Conservation (phyloP, 306 rosid species). For the cucumber (Cucumis sativus) region Cucumber_9930_V3 NC_026655.2:25325501-25326000, state of each 20-base stretch:
- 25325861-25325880: constrained; percentile 97
- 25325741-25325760: constrained; percentile 2
- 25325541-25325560: background rate
- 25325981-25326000: background rate
- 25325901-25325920: constrained; percentile 78
- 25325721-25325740: constrained; percentile 65
- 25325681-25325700: constrained; percentile 82
- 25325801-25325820: constrained; percentile 34
- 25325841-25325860: constrained; percentile 98
- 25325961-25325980: background rate
- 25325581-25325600: background rate
- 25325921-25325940: constrained; percentile 96
- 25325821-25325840: constrained; percentile 90
- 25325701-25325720: constrained; percentile 93
- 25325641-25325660: background rate
- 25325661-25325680: constrained; percentile 89
- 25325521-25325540: constrained; percentile 11
- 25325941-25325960: constrained; percentile 54
- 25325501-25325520: constrained; percentile 88
- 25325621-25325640: background rate
- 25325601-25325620: background rate
- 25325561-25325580: background rate
- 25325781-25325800: background rate
- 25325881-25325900: constrained; percentile 95
- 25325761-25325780: background rate